Evolutionary conservation across 2,329 filamentous ascomycete species (phyloP).

Genomic region (Talaromyces atroroseus): DNA sequence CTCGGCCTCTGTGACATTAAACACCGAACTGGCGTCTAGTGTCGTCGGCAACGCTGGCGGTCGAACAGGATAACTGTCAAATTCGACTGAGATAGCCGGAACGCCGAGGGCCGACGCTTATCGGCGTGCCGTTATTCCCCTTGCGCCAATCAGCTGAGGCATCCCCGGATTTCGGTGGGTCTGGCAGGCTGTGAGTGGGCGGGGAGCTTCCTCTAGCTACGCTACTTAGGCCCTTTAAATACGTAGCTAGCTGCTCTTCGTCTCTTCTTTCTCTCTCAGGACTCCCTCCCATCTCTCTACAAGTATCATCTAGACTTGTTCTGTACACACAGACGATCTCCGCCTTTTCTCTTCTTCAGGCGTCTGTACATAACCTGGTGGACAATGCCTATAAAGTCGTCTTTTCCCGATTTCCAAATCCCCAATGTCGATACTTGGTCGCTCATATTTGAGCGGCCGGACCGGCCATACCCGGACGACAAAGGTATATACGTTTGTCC

Average conservation of each 20-base stretch:
- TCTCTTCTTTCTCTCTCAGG: background rate
- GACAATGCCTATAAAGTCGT: slow-evolving; percentile 65
- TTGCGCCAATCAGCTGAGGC: background rate
- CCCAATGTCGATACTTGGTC: slow-evolving; percentile 73
- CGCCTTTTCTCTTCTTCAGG: background rate
- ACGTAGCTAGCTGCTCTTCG: too few relatives aligned
- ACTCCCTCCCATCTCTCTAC: background rate
- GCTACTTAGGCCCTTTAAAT: too few relatives aligned
- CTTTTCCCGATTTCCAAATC: slow-evolving; percentile 60
- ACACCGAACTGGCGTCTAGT: too few relatives aligned
- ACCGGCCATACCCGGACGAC: slow-evolving; percentile 61
- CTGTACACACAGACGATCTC: too few relatives aligned
- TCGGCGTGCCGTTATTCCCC: too few relatives aligned
- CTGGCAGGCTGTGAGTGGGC: too few relatives aligned
- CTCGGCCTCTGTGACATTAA: too few relatives aligned
- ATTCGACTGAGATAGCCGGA: background rate
- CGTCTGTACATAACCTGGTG: background rate
- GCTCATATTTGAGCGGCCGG: slow-evolving; percentile 66
- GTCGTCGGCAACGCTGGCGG: too few relatives aligned
- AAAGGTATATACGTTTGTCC: slow-evolving; percentile 45
- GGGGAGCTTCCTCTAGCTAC: too few relatives aligned
- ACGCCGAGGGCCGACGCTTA: background rate
- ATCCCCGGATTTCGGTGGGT: background rate
- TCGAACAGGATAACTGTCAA: too few relatives aligned
- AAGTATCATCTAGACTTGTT: background rate